These are phyloP conservation scores for Coemansia brasiliensis DNA, from an alignment of 192 early-diverging fungal species.

Conservation along the genomic window DNA sequence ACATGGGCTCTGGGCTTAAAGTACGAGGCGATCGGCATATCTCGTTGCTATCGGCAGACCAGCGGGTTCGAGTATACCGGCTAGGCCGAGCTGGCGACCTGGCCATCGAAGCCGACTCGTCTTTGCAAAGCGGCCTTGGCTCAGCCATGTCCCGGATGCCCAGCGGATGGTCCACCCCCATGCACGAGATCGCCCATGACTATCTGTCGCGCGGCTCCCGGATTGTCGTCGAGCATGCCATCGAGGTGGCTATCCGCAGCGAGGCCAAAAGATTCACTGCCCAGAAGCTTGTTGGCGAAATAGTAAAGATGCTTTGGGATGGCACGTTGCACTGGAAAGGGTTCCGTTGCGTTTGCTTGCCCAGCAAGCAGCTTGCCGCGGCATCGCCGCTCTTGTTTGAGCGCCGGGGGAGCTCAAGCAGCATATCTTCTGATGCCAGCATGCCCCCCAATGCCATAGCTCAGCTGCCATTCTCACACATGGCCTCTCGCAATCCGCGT, in stretches of 20 bases:
- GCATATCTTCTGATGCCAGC: not conserved
- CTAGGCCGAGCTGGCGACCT: slow-evolving; percentile 31
- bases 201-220: slow-evolving; percentile 36
- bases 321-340: slow-evolving; percentile 44
- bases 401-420: slow-evolving; percentile 5
- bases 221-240: slow-evolving; percentile 24
- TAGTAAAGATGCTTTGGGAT: slow-evolving; percentile 42
- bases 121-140: slow-evolving; percentile 3
- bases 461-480: not conserved
- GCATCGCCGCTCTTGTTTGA: slow-evolving; percentile 3
- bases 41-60: slow-evolving; percentile 37
- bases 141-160: not conserved
- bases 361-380: not conserved
- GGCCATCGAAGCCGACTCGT: slow-evolving; percentile 5
- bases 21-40: slow-evolving; percentile 33
- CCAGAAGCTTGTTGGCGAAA: slow-evolving; percentile 27
- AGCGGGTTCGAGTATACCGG: slow-evolving; percentile 44
- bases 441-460: not conserved
- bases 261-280: slow-evolving; percentile 46
- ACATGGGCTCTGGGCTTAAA: not conserved
- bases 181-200: slow-evolving; percentile 17
- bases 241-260: slow-evolving; percentile 40
- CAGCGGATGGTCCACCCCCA: slow-evolving; percentile 15
- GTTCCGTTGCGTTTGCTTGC: slow-evolving; percentile 26
- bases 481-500: not conserved